Conservation (phyloP, 2,329 filamentous ascomycete species). For the Penicillium brasilianum region DNA sequence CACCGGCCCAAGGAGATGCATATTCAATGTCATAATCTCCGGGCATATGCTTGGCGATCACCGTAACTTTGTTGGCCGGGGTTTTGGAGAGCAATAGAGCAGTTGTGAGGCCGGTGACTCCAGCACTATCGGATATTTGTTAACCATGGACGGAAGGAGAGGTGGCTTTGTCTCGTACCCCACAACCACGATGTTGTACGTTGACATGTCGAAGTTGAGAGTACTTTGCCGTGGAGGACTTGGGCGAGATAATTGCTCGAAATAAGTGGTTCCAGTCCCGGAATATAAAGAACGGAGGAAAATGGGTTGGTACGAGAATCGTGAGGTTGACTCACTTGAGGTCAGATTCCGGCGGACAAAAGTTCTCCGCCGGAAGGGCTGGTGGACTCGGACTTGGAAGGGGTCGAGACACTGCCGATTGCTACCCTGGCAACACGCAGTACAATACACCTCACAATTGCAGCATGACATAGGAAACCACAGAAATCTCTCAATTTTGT, state of each 20-base stretch:
- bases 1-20: slow-evolving; percentile 83
- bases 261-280: not conserved
- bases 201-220: not conserved
- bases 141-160: not conserved
- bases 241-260: not conserved
- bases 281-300: slow-evolving; percentile 1
- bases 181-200: slow-evolving; percentile 7
- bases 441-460: not conserved
- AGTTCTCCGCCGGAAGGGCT: slow-evolving; percentile 8
- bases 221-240: not conserved
- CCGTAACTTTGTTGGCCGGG: slow-evolving; percentile 61
- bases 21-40: slow-evolving; percentile 91
- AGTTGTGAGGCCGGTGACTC: slow-evolving; percentile 67
- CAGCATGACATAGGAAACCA: not conserved
- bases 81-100: slow-evolving; percentile 64
- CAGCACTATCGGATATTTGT: slow-evolving; percentile 53
- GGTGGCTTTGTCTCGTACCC: not conserved
- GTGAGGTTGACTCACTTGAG: not conserved
- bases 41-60: slow-evolving; percentile 85
- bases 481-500: not conserved
- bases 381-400: not conserved
- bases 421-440: not conserved
- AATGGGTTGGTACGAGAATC: not conserved
- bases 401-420: not conserved
- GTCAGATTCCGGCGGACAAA: slow-evolving; percentile 2